Percentiles rank a stretch among this genome's conserved stretches.
Conservation (phyloP, 192 early-diverging fungal species). For the Fimicolochytrium jonesii region DNA sequence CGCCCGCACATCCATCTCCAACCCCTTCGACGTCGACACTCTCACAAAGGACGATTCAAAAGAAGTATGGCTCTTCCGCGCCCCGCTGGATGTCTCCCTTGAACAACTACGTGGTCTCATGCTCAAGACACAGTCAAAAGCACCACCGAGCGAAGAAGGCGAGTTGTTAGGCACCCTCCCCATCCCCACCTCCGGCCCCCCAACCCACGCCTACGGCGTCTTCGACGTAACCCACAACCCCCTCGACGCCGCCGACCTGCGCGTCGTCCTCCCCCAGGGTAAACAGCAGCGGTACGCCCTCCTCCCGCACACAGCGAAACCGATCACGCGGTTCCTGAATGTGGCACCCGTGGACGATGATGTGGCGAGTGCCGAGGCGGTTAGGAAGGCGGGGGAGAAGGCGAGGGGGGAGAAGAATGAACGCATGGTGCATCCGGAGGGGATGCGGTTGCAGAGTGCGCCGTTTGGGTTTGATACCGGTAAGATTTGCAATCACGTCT, state of each 20-base stretch:
- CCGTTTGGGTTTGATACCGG: conserved; percentile 12
- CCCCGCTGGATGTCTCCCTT: neutral
- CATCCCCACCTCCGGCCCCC: too few species aligned
- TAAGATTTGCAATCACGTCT: too few species aligned
- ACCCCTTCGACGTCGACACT: conserved; percentile 4
- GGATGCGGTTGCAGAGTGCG: neutral
- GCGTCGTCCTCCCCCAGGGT: too few species aligned
- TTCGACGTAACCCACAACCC: neutral
- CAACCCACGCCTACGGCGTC: conserved; percentile 3
- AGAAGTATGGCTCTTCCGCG: conserved; percentile 14
- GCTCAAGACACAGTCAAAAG: neutral
- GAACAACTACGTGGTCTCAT: neutral
- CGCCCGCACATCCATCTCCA: neutral
- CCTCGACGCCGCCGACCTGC: too few species aligned
- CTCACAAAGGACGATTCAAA: neutral
- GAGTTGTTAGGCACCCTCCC: too few species aligned
- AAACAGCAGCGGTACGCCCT: too few species aligned
- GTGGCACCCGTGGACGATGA: neutral
- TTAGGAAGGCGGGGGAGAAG: neutral
- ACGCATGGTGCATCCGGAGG: conserved; percentile 6
- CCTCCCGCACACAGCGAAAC: too few species aligned
- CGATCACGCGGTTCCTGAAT: neutral
- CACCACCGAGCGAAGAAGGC: too few species aligned
- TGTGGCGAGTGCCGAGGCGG: neutral
- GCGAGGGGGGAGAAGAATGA: neutral